Evolutionary conservation across 2,329 filamentous ascomycete genomes (phyloP), one percentile per base, ranked within the genome.

Genomic region (Epichloe sylvatica): DNA sequence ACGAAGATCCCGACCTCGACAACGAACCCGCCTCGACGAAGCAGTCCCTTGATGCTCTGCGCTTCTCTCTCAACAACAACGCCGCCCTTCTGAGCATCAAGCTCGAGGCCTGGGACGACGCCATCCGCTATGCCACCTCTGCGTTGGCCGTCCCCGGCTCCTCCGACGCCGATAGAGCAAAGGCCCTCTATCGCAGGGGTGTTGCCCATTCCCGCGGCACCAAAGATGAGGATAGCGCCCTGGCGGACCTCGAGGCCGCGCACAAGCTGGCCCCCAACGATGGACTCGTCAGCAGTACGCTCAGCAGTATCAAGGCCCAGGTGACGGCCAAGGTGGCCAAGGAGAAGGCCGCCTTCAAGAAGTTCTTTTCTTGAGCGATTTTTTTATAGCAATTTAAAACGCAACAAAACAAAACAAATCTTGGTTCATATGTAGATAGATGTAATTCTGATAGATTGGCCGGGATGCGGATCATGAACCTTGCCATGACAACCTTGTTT

Each of bases 301-400:
- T 94, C 49, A 75, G 77, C 17, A 69, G 75, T n/a, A 81, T 92
- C 47, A 94, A 90, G 78, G 83, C 83, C 71, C 80, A 76, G 59
- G 77, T 84, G 25, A 75, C 80, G 11, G 85, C 83, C 51, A 77
- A 84, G 53, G 76, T 80, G 54, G 84, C 85, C 64, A 94, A 90
- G 78, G 87, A 96, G 74, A 94, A 90, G 78, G 87, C 86, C 58
- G 84, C 83, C 5, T 94, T 91, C 65, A 86, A 84, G 72, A 97
- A 94, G 72, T 92, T 94, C 69, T 97, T 97, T 64, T 66, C 72
- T 39, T 81, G 49, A 52, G 43, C 34, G 34, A 30, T 9, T 30
- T 11, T 11, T 30, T 9, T 30, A 11, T 0, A 4, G 11, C 9
- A 30, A 30, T 30, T 0, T 11, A 30, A 30, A 30, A 30, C 9